phyloP scores from a whole-genome alignment of 352 stramenopile genomes.

The Detonula confervacea region DNA sequence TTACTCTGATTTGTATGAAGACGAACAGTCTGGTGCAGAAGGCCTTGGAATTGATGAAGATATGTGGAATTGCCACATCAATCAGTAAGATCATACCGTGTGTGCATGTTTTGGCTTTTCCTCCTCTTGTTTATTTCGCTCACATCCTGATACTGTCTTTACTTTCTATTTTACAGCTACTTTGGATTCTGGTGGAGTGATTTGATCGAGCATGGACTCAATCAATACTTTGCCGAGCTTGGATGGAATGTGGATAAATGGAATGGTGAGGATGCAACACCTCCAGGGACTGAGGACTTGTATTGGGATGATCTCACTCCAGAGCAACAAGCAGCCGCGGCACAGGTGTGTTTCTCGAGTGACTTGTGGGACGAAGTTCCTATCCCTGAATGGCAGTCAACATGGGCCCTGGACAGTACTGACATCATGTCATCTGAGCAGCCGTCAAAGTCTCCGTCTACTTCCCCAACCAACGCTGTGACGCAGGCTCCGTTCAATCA shows the following conservation, averaged over 20 bases:
- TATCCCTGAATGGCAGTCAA: background rate
- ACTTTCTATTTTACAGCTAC: too few relatives aligned
- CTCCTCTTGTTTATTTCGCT: too few relatives aligned
- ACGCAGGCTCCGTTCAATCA: background rate
- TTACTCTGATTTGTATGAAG: slow-evolving; percentile 23
- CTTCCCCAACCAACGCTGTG: background rate
- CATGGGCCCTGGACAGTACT: too few relatives aligned
- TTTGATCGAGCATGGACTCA: slow-evolving; percentile 12
- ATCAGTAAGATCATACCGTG: too few relatives aligned
- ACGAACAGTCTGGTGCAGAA: slow-evolving; percentile 9
- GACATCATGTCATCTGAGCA: too few relatives aligned
- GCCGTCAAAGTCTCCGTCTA: too few relatives aligned
- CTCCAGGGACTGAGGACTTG: slow-evolving; percentile 29
- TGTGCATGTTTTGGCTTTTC: too few relatives aligned
- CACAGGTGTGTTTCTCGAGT: slow-evolving; percentile 39
- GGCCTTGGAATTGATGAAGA: slow-evolving; percentile 37
- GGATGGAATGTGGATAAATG: slow-evolving; percentile 34
- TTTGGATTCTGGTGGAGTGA: slow-evolving; percentile 40
- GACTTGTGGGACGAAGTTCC: slow-evolving; percentile 36
- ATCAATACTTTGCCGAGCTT: slow-evolving; percentile 23
- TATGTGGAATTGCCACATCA: slow-evolving; percentile 50
- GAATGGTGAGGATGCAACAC: slow-evolving; percentile 9
- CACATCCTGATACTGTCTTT: too few relatives aligned
- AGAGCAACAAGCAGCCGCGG: slow-evolving; percentile 32
- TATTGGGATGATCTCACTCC: slow-evolving; percentile 39